These are phyloP conservation scores for Podospora fimiseda DNA, from an alignment of 495 filamentous ascomycete genomes.

Conservation along the genomic window DNA sequence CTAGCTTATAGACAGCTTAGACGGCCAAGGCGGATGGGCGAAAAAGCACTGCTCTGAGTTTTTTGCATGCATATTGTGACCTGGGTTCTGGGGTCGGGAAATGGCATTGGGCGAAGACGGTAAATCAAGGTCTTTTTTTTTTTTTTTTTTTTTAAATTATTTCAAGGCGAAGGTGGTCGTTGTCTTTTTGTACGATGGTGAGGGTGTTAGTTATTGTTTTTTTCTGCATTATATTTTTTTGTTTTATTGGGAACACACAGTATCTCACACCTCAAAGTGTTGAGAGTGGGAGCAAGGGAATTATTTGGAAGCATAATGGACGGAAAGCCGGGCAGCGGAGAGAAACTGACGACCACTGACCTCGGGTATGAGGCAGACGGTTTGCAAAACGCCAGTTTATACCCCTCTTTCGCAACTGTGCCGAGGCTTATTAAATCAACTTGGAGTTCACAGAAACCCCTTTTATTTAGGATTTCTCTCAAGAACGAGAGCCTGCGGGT, in stretches of 20 bases:
- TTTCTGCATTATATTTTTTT: conserved; percentile 14
- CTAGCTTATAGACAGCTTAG: conserved; percentile 29
- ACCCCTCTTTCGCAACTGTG: not conserved
- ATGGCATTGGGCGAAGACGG: conserved; percentile 23
- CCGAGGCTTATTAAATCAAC: conserved; percentile 11
- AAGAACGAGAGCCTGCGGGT: conserved; percentile 3
- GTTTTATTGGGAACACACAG: conserved; percentile 17
- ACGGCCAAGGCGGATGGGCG: conserved; percentile 20
- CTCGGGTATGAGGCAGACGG: conserved; percentile 8
- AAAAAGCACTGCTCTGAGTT: conserved; percentile 19
- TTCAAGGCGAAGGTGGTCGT: conserved; percentile 15
- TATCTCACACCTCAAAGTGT: conserved; percentile 9
- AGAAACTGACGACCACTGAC: conserved; percentile 16
- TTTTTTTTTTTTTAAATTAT: no score
- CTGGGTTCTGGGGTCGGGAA: conserved; percentile 23
- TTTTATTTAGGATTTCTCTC: conserved; percentile 5
- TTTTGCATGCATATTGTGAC: conserved; percentile 28
- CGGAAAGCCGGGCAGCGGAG: conserved; percentile 15
- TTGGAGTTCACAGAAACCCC: conserved; percentile 15
- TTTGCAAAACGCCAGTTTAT: conserved; percentile 4
- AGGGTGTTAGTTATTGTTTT: conserved; percentile 22
- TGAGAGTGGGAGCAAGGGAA: conserved; percentile 8
- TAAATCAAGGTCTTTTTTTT: conserved; percentile 13
- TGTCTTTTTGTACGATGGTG: conserved; percentile 13
- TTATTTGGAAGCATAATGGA: conserved; percentile 22